Base-by-base conservation (phyloP, 2,329 filamentous ascomycete species). In the Thielaviopsis populi region DNA sequence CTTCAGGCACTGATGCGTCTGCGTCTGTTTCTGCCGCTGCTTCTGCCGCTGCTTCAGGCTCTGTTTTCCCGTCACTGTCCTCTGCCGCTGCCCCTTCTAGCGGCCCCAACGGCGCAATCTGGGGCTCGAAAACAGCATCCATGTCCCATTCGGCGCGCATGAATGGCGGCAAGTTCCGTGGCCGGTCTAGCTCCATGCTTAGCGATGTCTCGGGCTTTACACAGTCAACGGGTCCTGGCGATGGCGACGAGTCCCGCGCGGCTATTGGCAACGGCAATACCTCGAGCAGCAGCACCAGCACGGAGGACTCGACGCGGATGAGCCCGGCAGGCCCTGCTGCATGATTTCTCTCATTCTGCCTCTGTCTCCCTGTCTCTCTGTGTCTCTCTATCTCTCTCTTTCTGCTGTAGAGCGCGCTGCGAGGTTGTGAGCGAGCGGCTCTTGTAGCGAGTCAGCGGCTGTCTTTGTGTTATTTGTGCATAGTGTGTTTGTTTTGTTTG, bases 141-240 rank as follows among this genome's bases (percentile, higher is more conserved):
- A 11, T 37, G 50, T 2, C 50, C 11, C 24, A 54, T 7, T 54
- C 50, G 2, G 11, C 54, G 22, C 48, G 17, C 33, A 43, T n/a
- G 40, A 73, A 69, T 68, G 72, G 67, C 66, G 70, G 68, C 67
- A 79, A 77, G 70, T 74, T 75, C 37, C 74, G 83, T 54, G 83
- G 82, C 24, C 80, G 83, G 59, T 85, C 83, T 37, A 85, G 82
- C 10, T 85, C 82, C 65, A 86, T 86, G 83, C 78, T 86, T 1
- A 85, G 83, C 69, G 80, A 85, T 69, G 75, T 86, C 2, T 85
- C 82, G n/a, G 83, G 83, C 22, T 84, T 86, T 69, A 86, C 83
- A 7, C 82, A 85, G 72, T 82, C 79, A 17, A 84, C 80, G 68
- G 76, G 76, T 59, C 81, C 79, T 54, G 80, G 80, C 24, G 61